Evolutionary conservation across 148 eudicot species (phyloP).

Genomic region (Silene latifolia): DNA sequence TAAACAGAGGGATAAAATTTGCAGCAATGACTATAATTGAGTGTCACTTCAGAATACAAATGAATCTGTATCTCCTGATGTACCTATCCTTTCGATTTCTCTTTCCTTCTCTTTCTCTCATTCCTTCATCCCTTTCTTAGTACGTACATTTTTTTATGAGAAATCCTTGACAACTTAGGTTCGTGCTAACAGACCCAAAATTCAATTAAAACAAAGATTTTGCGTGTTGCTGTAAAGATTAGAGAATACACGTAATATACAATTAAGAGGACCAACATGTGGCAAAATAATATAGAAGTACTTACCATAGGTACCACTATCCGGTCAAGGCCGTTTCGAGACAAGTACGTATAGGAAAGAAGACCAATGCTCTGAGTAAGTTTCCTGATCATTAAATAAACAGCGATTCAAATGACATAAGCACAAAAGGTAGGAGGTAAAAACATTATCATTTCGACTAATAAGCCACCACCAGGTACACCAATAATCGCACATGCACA

Average conservation of each 20-base stretch:
- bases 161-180: neutral
- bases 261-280: no score
- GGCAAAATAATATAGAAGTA: neutral
- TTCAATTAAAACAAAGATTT: neutral
- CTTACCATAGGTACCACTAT: constrained; percentile 95
- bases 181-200: neutral
- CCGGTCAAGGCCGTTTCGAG: constrained; percentile 60
- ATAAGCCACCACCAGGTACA: neutral
- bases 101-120: neutral
- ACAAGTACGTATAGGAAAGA: constrained; percentile 77
- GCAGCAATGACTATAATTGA: neutral
- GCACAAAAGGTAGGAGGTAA: neutral
- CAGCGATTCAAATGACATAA: neutral
- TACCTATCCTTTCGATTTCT: neutral
- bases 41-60: neutral
- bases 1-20: neutral
- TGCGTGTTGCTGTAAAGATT: neutral
- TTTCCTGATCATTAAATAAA: constrained; percentile 45
- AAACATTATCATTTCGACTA: neutral
- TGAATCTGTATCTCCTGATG: neutral
- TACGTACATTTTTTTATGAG: neutral
- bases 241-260: no score
- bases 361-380: constrained; percentile 85
- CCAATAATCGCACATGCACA: neutral
- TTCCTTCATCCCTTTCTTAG: neutral